A percentile compares a stretch with the other conserved stretches of the same genome.
phyloP scores from a whole-genome alignment of 73 alveolate genomes.

The Tetrahymena malaccensis region DNA sequence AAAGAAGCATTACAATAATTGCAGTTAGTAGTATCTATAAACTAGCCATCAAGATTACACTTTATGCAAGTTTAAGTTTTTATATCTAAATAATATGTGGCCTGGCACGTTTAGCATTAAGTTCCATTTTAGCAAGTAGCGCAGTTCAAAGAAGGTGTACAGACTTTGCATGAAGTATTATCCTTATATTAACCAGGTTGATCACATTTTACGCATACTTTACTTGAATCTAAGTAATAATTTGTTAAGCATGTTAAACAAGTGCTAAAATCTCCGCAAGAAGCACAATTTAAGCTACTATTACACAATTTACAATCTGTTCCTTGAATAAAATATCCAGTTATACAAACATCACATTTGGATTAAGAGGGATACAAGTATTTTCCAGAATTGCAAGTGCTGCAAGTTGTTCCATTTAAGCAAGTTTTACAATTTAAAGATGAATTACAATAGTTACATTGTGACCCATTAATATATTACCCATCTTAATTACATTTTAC shows the following conservation, averaged over 20 bases:
- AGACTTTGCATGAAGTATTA: neutral
- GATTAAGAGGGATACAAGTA: neutral
- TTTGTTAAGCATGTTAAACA: neutral
- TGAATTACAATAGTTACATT: neutral
- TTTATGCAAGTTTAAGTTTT: neutral
- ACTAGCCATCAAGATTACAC: neutral
- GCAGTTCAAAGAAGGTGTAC: neutral
- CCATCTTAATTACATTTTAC: neutral
- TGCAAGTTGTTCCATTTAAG: neutral
- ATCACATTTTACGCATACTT: neutral
- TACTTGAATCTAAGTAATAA: neutral
- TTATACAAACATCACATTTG: neutral
- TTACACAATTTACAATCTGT: neutral
- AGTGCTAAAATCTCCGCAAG: neutral
- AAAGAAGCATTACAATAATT: neutral
- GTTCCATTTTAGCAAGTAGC: neutral
- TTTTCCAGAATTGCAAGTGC: neutral
- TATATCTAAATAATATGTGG: neutral
- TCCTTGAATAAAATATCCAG: neutral
- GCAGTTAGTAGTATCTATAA: neutral
- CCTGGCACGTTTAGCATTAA: neutral
- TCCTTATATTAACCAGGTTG: neutral
- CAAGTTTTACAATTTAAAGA: neutral
- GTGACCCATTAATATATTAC: neutral
- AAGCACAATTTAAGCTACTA: neutral